Conservation (phyloP, 331 rosid genomes). For the Acacia concinna region DNA sequence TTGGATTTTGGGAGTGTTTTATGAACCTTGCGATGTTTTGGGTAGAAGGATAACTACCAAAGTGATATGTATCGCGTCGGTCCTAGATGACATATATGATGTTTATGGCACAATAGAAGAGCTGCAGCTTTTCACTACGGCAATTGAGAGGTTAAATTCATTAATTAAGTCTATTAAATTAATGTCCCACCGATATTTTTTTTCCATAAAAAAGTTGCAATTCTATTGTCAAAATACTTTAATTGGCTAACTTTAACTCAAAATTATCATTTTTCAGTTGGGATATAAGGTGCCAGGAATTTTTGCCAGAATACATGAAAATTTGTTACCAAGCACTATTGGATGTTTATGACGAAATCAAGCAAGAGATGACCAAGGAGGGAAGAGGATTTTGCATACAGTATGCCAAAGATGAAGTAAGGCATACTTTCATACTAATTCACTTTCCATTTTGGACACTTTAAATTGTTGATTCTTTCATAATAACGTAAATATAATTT, state of each 20-base stretch:
- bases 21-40: constrained; percentile 16
- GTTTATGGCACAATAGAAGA: constrained; percentile 40
- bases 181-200: neutral
- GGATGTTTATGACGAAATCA: constrained; percentile 16
- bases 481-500: too few species aligned
- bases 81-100: constrained; percentile 42
- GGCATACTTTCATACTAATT: neutral
- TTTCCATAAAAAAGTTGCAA: too few species aligned
- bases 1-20: constrained; percentile 35
- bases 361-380: constrained; percentile 5
- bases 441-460: too few species aligned
- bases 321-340: constrained; percentile 24
- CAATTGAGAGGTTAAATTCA: constrained; percentile 26
- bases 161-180: neutral
- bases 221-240: neutral
- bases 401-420: constrained; percentile 31
- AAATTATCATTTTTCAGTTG: neutral
- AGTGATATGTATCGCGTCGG: constrained; percentile 6
- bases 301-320: constrained; percentile 37
- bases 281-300: neutral
- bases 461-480: neutral
- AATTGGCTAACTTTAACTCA: neutral
- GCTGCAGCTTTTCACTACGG: constrained; percentile 31
- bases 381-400: constrained; percentile 8
- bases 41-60: constrained; percentile 34